phyloP scores from a whole-genome alignment of 192 early-diverging fungal genomes.

The Kickxella alabastrina region DNA sequence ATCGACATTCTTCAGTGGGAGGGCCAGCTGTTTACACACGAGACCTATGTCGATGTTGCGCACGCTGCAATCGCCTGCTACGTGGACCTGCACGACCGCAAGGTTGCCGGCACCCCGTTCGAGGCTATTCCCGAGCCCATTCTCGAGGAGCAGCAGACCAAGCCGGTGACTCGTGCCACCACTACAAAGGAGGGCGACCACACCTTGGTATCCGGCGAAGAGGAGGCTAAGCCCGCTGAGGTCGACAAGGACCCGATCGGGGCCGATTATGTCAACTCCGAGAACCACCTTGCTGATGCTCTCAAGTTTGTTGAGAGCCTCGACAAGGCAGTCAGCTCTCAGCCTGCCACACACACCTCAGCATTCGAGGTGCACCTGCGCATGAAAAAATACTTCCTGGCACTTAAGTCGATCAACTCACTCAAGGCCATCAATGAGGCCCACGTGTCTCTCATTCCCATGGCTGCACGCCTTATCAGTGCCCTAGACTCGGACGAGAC shows the following conservation, averaged over 20 bases:
- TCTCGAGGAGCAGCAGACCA: slow-evolving; percentile 7
- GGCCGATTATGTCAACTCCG: slow-evolving; percentile 50
- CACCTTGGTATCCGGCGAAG: slow-evolving; percentile 38
- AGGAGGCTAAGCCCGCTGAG: slow-evolving; percentile 52
- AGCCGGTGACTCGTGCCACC: slow-evolving; percentile 50
- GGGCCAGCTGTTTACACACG: slow-evolving; percentile 67
- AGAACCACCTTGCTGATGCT: slow-evolving; percentile 69
- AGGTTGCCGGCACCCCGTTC: slow-evolving; percentile 34
- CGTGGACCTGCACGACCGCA: slow-evolving; percentile 46
- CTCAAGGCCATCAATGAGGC: slow-evolving; percentile 26
- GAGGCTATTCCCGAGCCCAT: slow-evolving; percentile 34
- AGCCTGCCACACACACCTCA: slow-evolving; percentile 25
- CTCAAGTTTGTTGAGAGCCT: slow-evolving; percentile 75
- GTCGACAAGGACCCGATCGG: slow-evolving; percentile 43
- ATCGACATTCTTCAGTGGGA: slow-evolving; percentile 76
- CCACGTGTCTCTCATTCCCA: slow-evolving; percentile 30
- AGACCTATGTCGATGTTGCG: slow-evolving; percentile 71
- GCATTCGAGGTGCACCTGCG: slow-evolving; percentile 50
- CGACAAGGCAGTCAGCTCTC: slow-evolving; percentile 16
- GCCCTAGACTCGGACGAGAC: slow-evolving; percentile 31
- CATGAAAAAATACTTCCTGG: slow-evolving; percentile 52
- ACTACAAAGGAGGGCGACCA: slow-evolving; percentile 57
- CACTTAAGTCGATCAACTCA: slow-evolving; percentile 43
- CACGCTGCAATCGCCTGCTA: slow-evolving; percentile 67
- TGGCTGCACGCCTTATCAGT: slow-evolving; percentile 24